phyloP scores from a whole-genome alignment of 495 filamentous ascomycete genomes.

The Halenospora varia region DNA sequence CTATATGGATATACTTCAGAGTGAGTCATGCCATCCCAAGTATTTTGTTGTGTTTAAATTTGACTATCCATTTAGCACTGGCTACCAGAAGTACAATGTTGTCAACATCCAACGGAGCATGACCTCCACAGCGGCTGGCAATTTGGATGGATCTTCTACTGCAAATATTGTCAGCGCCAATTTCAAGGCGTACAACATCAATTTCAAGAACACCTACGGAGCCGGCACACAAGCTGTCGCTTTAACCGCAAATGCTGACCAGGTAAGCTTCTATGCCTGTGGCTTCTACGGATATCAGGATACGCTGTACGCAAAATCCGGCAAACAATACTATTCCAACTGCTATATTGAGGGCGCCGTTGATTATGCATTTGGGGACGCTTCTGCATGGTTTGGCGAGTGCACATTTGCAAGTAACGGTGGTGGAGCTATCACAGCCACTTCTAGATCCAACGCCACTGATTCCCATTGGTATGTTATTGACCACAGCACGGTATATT shows the following conservation, averaged over 20 bases:
- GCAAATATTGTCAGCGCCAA: slow-evolving; percentile 40
- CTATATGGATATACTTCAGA: neutral
- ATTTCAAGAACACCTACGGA: slow-evolving; percentile 30
- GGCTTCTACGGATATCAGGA: slow-evolving; percentile 45
- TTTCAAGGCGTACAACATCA: slow-evolving; percentile 40
- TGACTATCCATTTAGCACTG: slow-evolving; percentile 25
- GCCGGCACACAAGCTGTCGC: slow-evolving; percentile 40
- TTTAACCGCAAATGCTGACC: slow-evolving; percentile 35
- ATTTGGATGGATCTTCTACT: slow-evolving; percentile 37
- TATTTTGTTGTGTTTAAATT: neutral
- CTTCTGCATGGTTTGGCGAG: slow-evolving; percentile 59
- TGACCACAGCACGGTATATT: slow-evolving; percentile 48
- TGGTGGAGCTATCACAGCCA: slow-evolving; percentile 53
- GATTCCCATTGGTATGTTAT: slow-evolving; percentile 57
- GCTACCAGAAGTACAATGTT: neutral
- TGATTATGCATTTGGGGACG: slow-evolving; percentile 56
- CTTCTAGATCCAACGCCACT: slow-evolving; percentile 43
- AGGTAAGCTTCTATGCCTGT: slow-evolving; percentile 34
- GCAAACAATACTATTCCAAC: slow-evolving; percentile 39
- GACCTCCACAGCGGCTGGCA: slow-evolving; percentile 12
- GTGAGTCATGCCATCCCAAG: neutral
- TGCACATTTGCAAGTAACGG: slow-evolving; percentile 49
- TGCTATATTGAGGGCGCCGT: slow-evolving; percentile 42
- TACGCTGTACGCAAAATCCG: slow-evolving; percentile 43
- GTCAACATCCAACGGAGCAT: slow-evolving; percentile 7